Percentiles rank a stretch among this genome's conserved stretches.
Evolutionary conservation across 768 basidiomycete genomes (phyloP).

Genomic region (Boletus subcaerulescens): DNA sequence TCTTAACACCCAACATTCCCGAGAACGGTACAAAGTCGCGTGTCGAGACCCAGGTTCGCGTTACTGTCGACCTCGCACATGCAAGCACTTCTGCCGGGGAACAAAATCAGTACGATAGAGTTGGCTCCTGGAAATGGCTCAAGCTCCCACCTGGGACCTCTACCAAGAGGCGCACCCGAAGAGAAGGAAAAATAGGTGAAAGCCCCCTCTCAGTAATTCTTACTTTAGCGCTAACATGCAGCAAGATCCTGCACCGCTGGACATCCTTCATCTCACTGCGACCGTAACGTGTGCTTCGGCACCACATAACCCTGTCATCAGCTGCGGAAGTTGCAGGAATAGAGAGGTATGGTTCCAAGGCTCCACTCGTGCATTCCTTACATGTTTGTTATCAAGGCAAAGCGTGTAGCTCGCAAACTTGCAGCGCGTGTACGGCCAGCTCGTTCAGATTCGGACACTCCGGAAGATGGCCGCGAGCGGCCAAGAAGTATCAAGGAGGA

Average conservation of each 20-base stretch:
- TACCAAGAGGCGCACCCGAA: conserved; percentile 80
- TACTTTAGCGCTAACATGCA: conserved; percentile 19
- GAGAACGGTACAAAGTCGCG: conserved; percentile 83
- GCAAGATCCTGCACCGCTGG: conserved; percentile 62
- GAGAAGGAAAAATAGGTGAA: conserved; percentile 77
- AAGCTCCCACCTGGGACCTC: conserved; percentile 77
- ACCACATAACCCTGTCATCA: conserved; percentile 71
- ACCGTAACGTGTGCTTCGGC: conserved; percentile 79
- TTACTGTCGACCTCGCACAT: conserved; percentile 76
- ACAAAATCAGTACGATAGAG: conserved; percentile 65
- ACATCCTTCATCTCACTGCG: conserved; percentile 69
- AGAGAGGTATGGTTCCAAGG: conserved; percentile 61
- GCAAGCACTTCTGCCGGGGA: conserved; percentile 57
- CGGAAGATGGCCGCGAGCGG: conserved; percentile 52
- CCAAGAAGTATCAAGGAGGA: conserved; percentile 51
- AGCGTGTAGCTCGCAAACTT: conserved; percentile 85
- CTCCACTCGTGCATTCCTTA: conserved; percentile 7
- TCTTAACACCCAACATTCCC: conserved; percentile 82
- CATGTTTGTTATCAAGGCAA: conserved; percentile 51
- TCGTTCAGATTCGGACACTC: conserved; percentile 71
- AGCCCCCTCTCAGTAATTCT: conserved; percentile 14
- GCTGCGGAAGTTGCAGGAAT: conserved; percentile 84
- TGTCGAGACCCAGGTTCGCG: conserved; percentile 92
- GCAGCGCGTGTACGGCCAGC: conserved; percentile 79
- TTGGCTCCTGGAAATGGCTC: conserved; percentile 91